Evolutionary conservation across 257 asterid species (phyloP), one percentile per base, ranked within the genome.

Genomic region (Henckelia pumila): DNA sequence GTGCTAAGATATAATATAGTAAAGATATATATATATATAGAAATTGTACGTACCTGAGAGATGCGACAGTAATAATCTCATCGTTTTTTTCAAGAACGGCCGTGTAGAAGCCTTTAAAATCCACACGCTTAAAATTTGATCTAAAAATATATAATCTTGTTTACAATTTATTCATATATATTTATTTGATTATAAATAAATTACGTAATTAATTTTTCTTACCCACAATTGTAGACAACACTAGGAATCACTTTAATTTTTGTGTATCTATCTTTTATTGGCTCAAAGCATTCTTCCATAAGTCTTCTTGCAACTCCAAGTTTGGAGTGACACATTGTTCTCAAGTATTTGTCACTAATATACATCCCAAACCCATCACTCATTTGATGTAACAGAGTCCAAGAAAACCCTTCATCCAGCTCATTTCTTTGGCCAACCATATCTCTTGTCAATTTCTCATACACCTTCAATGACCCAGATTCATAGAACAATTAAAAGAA

Each of bases 141-240:
- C 95, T 87, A n/a, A n/a, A n/a, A n/a, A n/a, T n/a, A n/a, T n/a
- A n/a, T n/a, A n/a, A n/a, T n/a, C n/a, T n/a, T n/a, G n/a, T n/a
- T n/a, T n/a, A n/a, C n/a, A n/a, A n/a, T n/a, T n/a, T n/a, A n/a
- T n/a, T n/a, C n/a, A n/a, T n/a, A n/a, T n/a, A n/a, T n/a, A n/a
- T n/a, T n/a, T n/a, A n/a, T n/a, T n/a, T n/a, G n/a, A n/a, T n/a
- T n/a, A n/a, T n/a, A n/a, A n/a, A n/a, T n/a, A n/a, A n/a, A n/a
- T n/a, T n/a, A n/a, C n/a, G n/a, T n/a, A n/a, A n/a, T n/a, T n/a
- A n/a, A n/a, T n/a, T n/a, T 44, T 6, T 66, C 82, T 70, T 56
- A 81, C 95, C 83, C 82, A n/a, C 84, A 79, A 63, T 79, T 87
- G 65, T 82, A 82, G 59, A 83, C 73, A 70, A 87, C 74, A 66